These are phyloP conservation scores for Flaveria floridana DNA, from an alignment of 140 eudicot species.

Conservation along the genomic window DNA sequence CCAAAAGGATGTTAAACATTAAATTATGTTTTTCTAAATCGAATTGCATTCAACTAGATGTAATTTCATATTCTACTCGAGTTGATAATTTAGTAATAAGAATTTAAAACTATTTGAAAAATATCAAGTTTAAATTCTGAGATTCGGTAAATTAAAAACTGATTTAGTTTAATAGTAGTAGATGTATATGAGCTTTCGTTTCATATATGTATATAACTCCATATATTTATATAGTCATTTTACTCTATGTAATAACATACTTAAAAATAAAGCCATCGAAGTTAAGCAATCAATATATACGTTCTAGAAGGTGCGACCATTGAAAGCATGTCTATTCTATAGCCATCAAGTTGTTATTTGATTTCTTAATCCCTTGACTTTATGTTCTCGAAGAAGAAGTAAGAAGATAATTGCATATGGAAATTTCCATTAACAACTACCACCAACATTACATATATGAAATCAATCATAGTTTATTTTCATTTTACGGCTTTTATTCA, in stretches of 20 bases:
- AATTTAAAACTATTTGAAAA: too few species aligned
- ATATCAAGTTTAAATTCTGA: too few species aligned
- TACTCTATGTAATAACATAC: neutral
- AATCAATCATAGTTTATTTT: neutral
- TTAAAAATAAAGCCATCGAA: neutral
- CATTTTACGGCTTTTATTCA: neutral
- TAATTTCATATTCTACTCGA: too few species aligned
- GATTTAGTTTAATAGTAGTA: too few species aligned
- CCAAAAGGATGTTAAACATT: too few species aligned
- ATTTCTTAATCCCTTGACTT: constrained; percentile 34
- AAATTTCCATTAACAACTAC: constrained; percentile 22
- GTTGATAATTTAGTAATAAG: too few species aligned
- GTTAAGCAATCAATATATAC: neutral
- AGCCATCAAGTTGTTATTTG: constrained; percentile 36
- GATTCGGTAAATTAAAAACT: too few species aligned
- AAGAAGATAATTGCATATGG: neutral
- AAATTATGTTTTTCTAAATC: too few species aligned
- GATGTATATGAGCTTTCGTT: too few species aligned
- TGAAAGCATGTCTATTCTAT: constrained; percentile 24
- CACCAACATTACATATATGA: constrained; percentile 16
- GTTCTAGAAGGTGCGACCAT: constrained; percentile 36
- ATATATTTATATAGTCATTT: neutral
- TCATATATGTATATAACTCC: neutral
- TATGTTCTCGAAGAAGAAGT: constrained; percentile 18
- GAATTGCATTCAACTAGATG: too few species aligned